Evolutionary conservation across 2,329 filamentous ascomycete species (phyloP), one percentile per base, ranked within the genome.

Genomic region (Parascedosporium putredinis): DNA sequence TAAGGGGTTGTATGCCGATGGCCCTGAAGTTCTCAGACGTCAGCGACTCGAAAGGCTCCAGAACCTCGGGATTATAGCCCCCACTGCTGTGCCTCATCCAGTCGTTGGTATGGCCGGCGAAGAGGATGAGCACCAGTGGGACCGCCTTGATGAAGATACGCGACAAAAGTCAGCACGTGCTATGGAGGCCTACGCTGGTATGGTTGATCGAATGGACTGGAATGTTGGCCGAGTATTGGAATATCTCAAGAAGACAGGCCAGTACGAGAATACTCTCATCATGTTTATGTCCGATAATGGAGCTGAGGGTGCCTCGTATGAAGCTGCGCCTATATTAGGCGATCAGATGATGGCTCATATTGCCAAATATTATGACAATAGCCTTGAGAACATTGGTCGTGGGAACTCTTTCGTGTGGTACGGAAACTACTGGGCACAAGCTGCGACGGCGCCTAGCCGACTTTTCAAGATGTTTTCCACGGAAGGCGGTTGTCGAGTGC

Each of bases 211-310:
- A 47, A 81, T 83, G 49, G 80, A 84, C 55, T 59, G 60, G 51
- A 79, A 81, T 52, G 71, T 84, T 16, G 79, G 79, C 33, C 75
- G 75, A 50, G 73, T 83, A 2, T 63, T 81, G 20, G 65, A 76
- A 31, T 75, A 81, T 55, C 69, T 83, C 2, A 65, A 75, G 51
- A 59, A 69, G 40, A 75, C 71, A 2, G 75, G 71, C 50, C 78
- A 83, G 58, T 66, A 78, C 1, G 79, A 83, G 54, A 81, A 83
- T 59, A 84, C 79, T 2, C 76, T 83, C 53, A 68, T 84, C 47
- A 71, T 74, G 57, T 83, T 83, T 67, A 74, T 82, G 66, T 77
- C 71, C 1, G 78, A 83, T 61, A 83, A 83, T 53, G 78, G 78
- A 2, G 78, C 78, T 9, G 78, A 81, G 55, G 78, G 78, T 9